Evolutionary conservation across 805 yeast genomes (phyloP).

Genomic region (Wickerhamiella cacticola): DNA sequence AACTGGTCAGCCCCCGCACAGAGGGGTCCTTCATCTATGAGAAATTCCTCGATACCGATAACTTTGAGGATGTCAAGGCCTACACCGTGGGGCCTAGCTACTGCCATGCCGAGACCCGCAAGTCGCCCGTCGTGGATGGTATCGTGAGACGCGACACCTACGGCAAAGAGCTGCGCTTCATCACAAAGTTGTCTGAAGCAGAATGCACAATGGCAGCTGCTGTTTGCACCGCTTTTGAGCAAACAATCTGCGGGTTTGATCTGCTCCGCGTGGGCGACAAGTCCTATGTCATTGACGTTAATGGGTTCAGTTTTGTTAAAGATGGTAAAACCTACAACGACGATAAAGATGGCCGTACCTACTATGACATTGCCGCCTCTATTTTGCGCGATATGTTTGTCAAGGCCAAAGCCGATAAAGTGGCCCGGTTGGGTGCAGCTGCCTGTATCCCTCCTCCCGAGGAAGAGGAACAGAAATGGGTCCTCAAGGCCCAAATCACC

Average conservation of each 20-base stretch:
- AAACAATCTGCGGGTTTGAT: constrained; percentile 96
- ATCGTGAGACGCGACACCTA: constrained; percentile 93
- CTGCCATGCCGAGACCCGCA: constrained; percentile 97
- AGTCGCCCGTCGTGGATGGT: constrained; percentile 99
- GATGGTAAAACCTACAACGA: constrained; percentile 32
- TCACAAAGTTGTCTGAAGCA: constrained; percentile 62
- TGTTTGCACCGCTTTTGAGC: constrained; percentile 67
- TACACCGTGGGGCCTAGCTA: constrained; percentile 85
- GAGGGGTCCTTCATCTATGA: constrained; percentile 89
- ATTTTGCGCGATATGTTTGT: constrained; percentile 66
- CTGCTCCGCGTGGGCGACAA: constrained; percentile 76
- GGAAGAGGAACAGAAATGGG: constrained; percentile 66
- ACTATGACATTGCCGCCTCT: constrained; percentile 72
- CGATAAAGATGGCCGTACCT: constrained; percentile 42
- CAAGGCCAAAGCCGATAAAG: constrained; percentile 37
- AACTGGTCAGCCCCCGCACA: constrained; percentile 59
- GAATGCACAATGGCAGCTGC: constrained; percentile 73
- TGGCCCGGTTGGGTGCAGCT: constrained; percentile 24
- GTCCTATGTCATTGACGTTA: constrained; percentile 91
- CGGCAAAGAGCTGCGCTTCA: constrained; percentile 89
- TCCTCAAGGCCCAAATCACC: constrained; percentile 80
- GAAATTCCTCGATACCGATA: constrained; percentile 93
- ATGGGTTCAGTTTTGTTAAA: constrained; percentile 95
- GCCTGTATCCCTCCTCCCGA: constrained; percentile 9
- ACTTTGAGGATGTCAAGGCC: constrained; percentile 96